Percentiles rank a stretch among this genome's conserved stretches.
Conservation (phyloP, 202 grass and related monocot genomes). For the Digitaria exilis region DNA sequence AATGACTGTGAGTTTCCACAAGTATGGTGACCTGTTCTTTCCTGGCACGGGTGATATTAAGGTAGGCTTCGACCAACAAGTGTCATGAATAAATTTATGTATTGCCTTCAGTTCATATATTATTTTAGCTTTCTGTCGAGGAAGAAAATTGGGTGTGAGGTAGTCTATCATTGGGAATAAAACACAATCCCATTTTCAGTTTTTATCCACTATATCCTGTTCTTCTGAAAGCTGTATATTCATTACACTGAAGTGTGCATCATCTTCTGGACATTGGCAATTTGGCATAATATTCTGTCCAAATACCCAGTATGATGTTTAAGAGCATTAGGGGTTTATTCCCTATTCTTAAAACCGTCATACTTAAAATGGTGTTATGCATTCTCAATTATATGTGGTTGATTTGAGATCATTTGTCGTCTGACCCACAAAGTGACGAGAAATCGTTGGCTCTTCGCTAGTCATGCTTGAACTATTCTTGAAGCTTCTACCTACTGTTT, state of each 20-base stretch:
- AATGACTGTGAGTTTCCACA: conserved; percentile 99
- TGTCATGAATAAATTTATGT: conserved; percentile 16
- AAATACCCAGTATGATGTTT: conserved; percentile 15
- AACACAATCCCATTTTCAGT: background rate
- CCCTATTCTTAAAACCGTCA: background rate
- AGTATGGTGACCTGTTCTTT: conserved; percentile 96
- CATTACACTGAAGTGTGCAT: background rate
- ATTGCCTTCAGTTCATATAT: conserved; percentile 15
- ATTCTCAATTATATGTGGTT: conserved; percentile 11
- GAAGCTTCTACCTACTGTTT: conserved; percentile 1
- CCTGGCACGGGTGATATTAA: conserved; percentile 97
- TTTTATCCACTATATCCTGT: background rate
- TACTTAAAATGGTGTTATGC: background rate
- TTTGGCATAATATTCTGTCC: conserved; percentile 10
- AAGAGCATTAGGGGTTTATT: background rate
- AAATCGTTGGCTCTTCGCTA: conserved; percentile 1
- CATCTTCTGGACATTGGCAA: background rate
- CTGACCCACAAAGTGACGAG: background rate
- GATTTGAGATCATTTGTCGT: background rate
- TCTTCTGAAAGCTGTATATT: background rate
- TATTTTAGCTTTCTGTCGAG: background rate
- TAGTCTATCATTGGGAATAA: background rate
- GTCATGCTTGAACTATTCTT: conserved; percentile 26
- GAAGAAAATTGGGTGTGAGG: background rate
- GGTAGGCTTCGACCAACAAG: conserved; percentile 44